Percentiles rank a stretch among this genome's conserved stretches.
Evolutionary conservation across 2,329 filamentous ascomycete genomes (phyloP).

Genomic region (Sporothrix protearum): DNA sequence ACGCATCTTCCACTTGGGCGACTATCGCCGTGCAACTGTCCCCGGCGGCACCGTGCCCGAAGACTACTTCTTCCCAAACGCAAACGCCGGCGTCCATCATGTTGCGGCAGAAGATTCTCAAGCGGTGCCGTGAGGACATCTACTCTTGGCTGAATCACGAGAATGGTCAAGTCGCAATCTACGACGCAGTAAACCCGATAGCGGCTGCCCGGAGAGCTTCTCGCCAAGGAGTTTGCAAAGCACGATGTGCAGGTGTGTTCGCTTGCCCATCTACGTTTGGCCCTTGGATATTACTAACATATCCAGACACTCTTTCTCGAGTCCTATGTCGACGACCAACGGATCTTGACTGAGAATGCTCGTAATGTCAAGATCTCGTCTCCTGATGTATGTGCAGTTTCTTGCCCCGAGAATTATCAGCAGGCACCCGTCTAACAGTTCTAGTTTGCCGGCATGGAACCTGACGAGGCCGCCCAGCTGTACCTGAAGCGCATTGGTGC

Average conservation of each 20-base stretch:
- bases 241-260: slow-evolving; percentile 76
- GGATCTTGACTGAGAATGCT: slow-evolving; percentile 93
- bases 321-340: slow-evolving; percentile 88
- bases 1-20: slow-evolving; percentile 92
- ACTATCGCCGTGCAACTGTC: slow-evolving; percentile 90
- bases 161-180: slow-evolving; percentile 97
- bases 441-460: slow-evolving; percentile 84
- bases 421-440: background rate
- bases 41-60: slow-evolving; percentile 83
- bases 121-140: slow-evolving; percentile 95
- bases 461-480: slow-evolving; percentile 85
- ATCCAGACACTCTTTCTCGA: slow-evolving; percentile 88
- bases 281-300: background rate
- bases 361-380: slow-evolving; percentile 97
- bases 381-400: slow-evolving; percentile 64
- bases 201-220: slow-evolving; percentile 70
- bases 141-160: slow-evolving; percentile 95
- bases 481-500: slow-evolving; percentile 87
- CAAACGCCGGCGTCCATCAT: slow-evolving; percentile 86
- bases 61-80: slow-evolving; percentile 97
- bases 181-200: slow-evolving; percentile 94
- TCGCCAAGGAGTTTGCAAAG: slow-evolving; percentile 97
- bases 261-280: background rate
- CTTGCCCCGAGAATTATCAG: too few relatives aligned
- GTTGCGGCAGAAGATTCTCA: slow-evolving; percentile 91